Conservation (phyloP, 164 flowering plant genomes). For the Macadamia tetraphylla region DNA sequence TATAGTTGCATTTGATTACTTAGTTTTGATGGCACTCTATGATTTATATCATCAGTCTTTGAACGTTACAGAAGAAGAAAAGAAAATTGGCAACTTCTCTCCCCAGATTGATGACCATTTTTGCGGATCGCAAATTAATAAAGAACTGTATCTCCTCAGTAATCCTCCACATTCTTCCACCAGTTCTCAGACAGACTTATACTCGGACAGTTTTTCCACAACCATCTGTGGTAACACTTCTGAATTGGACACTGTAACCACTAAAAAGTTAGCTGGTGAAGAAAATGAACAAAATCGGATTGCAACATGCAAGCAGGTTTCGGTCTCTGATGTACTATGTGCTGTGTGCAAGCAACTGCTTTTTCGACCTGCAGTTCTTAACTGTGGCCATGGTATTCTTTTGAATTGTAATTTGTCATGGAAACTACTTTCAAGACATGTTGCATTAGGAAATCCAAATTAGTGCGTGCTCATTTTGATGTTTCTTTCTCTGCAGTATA, state of each 20-base stretch:
- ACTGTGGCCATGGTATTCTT: constrained; percentile 87
- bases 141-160: constrained; percentile 4
- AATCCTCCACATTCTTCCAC: constrained; percentile 5
- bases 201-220: constrained; percentile 9
- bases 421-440: neutral
- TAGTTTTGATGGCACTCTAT: neutral
- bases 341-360: constrained; percentile 58
- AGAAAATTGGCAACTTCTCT: constrained; percentile 31
- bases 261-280: constrained; percentile 11
- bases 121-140: constrained; percentile 15
- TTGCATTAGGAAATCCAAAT: neutral
- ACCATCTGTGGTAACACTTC: constrained; percentile 2
- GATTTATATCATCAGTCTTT: constrained; percentile 7
- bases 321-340: constrained; percentile 53
- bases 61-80: constrained; percentile 60
- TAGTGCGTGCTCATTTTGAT: neutral
- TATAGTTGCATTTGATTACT: neutral
- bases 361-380: constrained; percentile 64
- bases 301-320: constrained; percentile 22
- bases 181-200: constrained; percentile 11
- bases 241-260: constrained; percentile 11
- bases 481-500: constrained; percentile 36
- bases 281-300: constrained; percentile 12
- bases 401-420: neutral
- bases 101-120: constrained; percentile 41